These are phyloP conservation scores for Exophiala oligosperma DNA, from an alignment of 2,329 filamentous ascomycete genomes.

Conservation along the genomic window DNA sequence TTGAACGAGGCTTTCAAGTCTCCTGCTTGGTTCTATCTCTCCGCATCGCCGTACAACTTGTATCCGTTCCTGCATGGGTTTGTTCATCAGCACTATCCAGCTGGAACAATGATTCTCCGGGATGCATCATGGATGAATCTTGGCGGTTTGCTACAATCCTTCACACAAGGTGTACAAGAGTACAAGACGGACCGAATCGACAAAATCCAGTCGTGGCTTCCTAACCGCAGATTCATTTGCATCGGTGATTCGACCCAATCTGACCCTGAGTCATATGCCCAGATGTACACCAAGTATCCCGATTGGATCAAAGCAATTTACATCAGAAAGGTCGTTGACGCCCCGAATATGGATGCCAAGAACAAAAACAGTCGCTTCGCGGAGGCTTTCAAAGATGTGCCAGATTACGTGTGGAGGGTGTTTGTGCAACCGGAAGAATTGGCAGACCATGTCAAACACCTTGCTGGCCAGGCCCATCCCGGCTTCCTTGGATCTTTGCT, in stretches of 20 bases:
- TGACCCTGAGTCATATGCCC: conserved; percentile 86
- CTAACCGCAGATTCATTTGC: conserved; percentile 73
- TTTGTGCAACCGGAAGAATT: conserved; percentile 76
- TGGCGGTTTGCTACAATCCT: conserved; percentile 71
- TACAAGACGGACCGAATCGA: conserved; percentile 83
- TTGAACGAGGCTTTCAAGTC: conserved; percentile 57
- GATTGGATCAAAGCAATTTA: conserved; percentile 81
- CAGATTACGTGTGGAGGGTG: conserved; percentile 71
- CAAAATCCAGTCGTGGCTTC: conserved; percentile 77
- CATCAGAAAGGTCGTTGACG: conserved; percentile 79
- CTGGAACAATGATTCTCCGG: conserved; percentile 78
- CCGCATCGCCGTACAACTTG: conserved; percentile 89
- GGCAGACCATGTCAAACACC: conserved; percentile 34
- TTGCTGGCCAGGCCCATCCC: conserved; percentile 24
- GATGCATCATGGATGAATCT: conserved; percentile 86
- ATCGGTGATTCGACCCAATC: conserved; percentile 90
- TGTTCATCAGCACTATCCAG: conserved; percentile 67
- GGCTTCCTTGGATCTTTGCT: conserved; percentile 18
- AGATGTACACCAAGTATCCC: conserved; percentile 67
- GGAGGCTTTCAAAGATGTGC: conserved; percentile 75
- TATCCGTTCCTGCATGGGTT: conserved; percentile 84
- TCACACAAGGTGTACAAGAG: conserved; percentile 73
- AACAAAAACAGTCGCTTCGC: conserved; percentile 76
- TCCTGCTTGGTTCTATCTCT: conserved; percentile 89
- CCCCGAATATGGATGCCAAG: conserved; percentile 72